Evolutionary conservation across 306 rosid genomes (phyloP), one percentile per base, ranked within the genome.

Genomic region (Ammopiptanthus mongolicus): DNA sequence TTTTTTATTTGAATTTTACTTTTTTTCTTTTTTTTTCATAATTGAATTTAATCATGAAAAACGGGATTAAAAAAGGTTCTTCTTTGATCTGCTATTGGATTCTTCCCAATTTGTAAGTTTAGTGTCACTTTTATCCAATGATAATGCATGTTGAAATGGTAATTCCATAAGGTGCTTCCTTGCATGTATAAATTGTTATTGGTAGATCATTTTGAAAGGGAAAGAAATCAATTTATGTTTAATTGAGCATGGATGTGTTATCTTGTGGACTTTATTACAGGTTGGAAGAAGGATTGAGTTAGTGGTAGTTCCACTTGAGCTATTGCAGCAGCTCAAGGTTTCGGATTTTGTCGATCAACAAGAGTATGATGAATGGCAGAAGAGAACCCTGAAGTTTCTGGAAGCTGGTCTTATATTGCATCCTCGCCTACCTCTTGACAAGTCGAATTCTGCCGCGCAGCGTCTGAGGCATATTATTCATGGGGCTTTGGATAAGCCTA

Each of bases 261-360:
- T 69, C 31, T 81, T 44, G 46, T 85, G 75, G 50, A 33, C 53
- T 83, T 23, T 6, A 23, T 74, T 74, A 46, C 86, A 93, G 98
- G 98, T 91, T 69, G 97, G 97, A 78, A 86, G 99, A 78, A 71
- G 93, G 86, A 95, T 95, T 46, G 99, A 95, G 77, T 91, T 97
- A 0, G 97, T 92, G 71, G 99, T 95, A 6, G 93, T 95, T 51
- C 99, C 99, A 17, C 90, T 91, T 36, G 99, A 95, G 88, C 84
- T 95, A 22, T 50, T 95, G 83, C 97, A 95, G 92, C 99, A 95
- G 82, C 97, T 95, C 52, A 95, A 92, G 90, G 53, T 86, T 42
- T 72, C 97, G 21, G 99, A 95, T 81, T 95, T 95, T 84, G 79
- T 88, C 36, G 99, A 95, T 83, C 89, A 75, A 8, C 93, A 88